Conservation (phyloP, 2,329 filamentous ascomycete species). For the Aureobasidium sp. region DNA sequence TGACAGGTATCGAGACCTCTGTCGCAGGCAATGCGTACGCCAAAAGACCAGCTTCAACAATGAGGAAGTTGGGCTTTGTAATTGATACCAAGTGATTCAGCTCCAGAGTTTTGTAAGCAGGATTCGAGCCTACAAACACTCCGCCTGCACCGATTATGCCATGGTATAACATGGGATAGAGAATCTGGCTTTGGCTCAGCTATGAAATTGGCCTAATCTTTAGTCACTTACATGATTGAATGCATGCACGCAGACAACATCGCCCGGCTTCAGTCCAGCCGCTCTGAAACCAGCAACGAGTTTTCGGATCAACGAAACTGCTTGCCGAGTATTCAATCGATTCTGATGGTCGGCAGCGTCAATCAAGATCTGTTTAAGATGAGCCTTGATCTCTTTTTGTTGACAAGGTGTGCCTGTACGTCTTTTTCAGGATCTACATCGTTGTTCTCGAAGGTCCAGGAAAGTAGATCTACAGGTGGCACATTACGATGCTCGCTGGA, state of each 20-base stretch:
- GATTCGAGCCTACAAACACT: slow-evolving; percentile 44
- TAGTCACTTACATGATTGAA: slow-evolving; percentile 29
- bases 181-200: not conserved
- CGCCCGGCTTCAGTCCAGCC: not conserved
- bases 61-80: slow-evolving; percentile 38
- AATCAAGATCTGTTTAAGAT: not conserved
- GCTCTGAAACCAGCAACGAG: not conserved
- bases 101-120: slow-evolving; percentile 39
- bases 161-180: slow-evolving; percentile 42
- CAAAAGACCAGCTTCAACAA: slow-evolving; percentile 25
- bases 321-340: not conserved
- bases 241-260: slow-evolving; percentile 11
- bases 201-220: too few species aligned
- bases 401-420: not conserved
- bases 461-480: not conserved
- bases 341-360: not conserved
- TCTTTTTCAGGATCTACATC: not conserved
- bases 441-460: not conserved
- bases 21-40: not conserved
- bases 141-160: slow-evolving; percentile 43
- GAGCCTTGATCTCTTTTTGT: not conserved
- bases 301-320: not conserved
- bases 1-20: not conserved
- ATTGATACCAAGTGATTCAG: slow-evolving; percentile 39
- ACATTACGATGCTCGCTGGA: not conserved